Percentiles rank a stretch among this genome's conserved stretches.
These are phyloP conservation scores for Chrysanthemum lavandulifolium DNA, from an alignment of 129 eudicot species.

Conservation along the genomic window DNA sequence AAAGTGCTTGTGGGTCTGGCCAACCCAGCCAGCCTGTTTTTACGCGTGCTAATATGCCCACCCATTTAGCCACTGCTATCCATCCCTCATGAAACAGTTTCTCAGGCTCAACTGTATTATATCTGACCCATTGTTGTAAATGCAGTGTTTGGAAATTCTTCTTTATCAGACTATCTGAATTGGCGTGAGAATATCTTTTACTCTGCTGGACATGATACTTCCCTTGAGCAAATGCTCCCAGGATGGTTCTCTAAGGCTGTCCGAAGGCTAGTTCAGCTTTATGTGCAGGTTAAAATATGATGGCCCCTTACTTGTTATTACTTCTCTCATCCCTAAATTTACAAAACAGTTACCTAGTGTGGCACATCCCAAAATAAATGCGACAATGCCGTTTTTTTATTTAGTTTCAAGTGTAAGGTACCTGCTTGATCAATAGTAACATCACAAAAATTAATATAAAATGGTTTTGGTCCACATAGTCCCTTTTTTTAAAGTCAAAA, in stretches of 20 bases:
- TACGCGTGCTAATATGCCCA: not conserved
- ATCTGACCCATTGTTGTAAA: constrained; percentile 26
- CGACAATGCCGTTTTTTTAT: not conserved
- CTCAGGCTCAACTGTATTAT: not conserved
- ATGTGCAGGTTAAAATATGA: constrained; percentile 69
- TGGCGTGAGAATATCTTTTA: constrained; percentile 88
- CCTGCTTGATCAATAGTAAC: constrained; percentile 1
- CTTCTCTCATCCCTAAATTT: too few species aligned
- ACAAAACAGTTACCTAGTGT: not conserved
- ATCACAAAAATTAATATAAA: constrained; percentile 2
- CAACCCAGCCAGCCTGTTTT: not conserved
- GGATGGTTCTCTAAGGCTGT: constrained; percentile 95
- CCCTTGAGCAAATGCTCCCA: constrained; percentile 91
- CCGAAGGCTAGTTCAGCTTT: constrained; percentile 88
- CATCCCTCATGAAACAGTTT: not conserved
- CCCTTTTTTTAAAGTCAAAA: constrained; percentile 10
- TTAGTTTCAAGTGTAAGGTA: constrained; percentile 1
- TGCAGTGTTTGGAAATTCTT: constrained; percentile 58
- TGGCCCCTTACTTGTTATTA: not conserved
- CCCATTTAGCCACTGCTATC: not conserved
- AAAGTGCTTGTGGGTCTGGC: not conserved
- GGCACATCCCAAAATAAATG: constrained; percentile 11
- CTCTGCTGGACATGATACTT: constrained; percentile 87
- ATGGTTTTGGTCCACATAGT: constrained; percentile 9
- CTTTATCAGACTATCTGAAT: constrained; percentile 67